phyloP scores from a whole-genome alignment of 2,329 filamentous ascomycete species.

The Phialemoniopsis sp. region DNA sequence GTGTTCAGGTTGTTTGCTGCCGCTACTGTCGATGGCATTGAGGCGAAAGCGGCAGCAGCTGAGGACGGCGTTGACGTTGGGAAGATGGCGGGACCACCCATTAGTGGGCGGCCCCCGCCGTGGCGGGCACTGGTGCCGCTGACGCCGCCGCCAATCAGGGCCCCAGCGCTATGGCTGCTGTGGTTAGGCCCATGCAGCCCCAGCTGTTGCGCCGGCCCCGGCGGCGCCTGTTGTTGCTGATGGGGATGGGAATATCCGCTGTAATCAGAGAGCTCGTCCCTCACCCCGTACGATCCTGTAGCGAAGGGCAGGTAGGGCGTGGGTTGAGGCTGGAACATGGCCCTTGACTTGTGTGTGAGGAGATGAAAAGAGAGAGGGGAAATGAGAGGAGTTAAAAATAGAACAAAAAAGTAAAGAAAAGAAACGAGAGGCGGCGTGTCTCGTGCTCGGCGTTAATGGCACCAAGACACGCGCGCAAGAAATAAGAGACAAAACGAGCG shows the following conservation, averaged over 20 bases:
- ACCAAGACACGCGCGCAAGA: no score
- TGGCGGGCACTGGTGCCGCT: no score
- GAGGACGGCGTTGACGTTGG: no score
- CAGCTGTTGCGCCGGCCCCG: neutral
- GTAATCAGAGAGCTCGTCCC: slow-evolving; percentile 22
- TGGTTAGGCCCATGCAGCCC: no score
- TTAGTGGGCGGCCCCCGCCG: no score
- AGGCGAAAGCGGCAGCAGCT: no score
- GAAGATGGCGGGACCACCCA: no score
- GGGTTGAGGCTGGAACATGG: slow-evolving; percentile 53
- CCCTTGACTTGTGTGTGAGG: slow-evolving; percentile 9
- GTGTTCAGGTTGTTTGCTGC: slow-evolving; percentile 1
- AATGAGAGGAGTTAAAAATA: neutral
- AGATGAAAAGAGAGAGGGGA: neutral
- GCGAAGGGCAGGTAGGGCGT: slow-evolving; percentile 41
- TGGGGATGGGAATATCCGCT: slow-evolving; percentile 11
- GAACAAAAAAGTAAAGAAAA: slow-evolving; percentile 1
- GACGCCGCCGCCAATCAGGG: no score
- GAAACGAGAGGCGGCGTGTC: neutral
- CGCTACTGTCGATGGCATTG: slow-evolving; percentile 2
- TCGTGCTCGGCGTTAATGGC: no score
- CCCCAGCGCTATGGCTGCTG: no score
- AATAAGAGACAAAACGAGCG: no score
- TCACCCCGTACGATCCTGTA: slow-evolving; percentile 34
- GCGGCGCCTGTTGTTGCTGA: slow-evolving; percentile 1